Conservation (phyloP, 225 moss, liverwort and hornwort genomes). For the Marchantia paleacea region DNA sequence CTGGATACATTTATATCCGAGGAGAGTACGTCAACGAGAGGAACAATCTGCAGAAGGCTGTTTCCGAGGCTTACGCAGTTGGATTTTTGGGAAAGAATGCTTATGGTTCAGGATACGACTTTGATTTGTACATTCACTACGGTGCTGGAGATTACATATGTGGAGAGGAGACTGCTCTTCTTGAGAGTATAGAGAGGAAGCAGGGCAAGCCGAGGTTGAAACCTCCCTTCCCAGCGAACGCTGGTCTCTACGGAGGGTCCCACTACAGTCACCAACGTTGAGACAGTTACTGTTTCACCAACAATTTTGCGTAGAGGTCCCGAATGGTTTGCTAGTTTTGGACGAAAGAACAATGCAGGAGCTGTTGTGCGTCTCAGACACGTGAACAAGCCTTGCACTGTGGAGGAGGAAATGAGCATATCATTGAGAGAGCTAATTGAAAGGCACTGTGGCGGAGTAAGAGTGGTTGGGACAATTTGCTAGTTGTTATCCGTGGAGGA, state of each 20-base stretch:
- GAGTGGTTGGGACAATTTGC: slow-evolving; percentile 95
- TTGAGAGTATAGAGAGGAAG: slow-evolving; percentile 92
- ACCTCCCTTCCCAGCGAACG: slow-evolving; percentile 92
- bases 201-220: slow-evolving; percentile 93
- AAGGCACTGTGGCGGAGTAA: slow-evolving; percentile 87
- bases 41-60: slow-evolving; percentile 67
- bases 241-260: slow-evolving; percentile 91
- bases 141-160: slow-evolving; percentile 96
- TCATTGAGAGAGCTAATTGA: slow-evolving; percentile 85
- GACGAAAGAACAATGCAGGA: slow-evolving; percentile 90
- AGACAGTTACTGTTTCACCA: slow-evolving; percentile 82
- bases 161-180: slow-evolving; percentile 90
- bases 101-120: slow-evolving; percentile 88
- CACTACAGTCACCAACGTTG: slow-evolving; percentile 87
- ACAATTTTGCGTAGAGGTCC: slow-evolving; percentile 88
- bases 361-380: slow-evolving; percentile 79
- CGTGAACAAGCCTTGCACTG: slow-evolving; percentile 91
- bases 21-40: slow-evolving; percentile 95
- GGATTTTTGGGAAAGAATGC: slow-evolving; percentile 83
- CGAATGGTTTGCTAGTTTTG: slow-evolving; percentile 95
- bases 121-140: slow-evolving; percentile 77
- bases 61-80: slow-evolving; percentile 63
- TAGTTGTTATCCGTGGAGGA: slow-evolving; percentile 88
- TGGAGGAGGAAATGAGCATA: slow-evolving; percentile 98
- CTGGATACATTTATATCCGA: slow-evolving; percentile 84